Evolutionary conservation across 2,329 filamentous ascomycete genomes (phyloP), one percentile per base, ranked within the genome.

Genomic region (Coleophoma eucalyptorum): DNA sequence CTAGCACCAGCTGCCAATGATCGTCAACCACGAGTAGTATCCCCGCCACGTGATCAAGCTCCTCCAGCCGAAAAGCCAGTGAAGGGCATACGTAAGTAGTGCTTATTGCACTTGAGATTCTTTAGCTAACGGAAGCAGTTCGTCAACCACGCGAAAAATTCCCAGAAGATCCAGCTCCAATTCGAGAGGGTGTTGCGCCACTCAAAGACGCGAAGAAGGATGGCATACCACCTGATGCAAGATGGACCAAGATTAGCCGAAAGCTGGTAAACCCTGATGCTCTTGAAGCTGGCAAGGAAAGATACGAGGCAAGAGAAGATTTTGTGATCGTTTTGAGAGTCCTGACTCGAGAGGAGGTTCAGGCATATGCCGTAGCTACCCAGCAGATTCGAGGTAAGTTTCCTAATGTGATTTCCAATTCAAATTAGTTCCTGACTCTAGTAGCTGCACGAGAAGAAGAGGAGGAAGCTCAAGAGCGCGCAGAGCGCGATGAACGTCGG

Each of bases 181-280:
- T 93, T 31, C 81, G 91, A 15, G 91, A 96, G 65, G 92, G 91
- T 10, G 91, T 96, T 10, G 90, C 91, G 2, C 90, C 90, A 13
- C 82, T 94, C 64, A 96, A 95, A 69, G 89, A 94, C 63, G 84
- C 89, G 45, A 83, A 85, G 66, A 82, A 82, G 64, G 81, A 84
- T 53, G 86, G 88, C 37, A 88, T 89, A 33, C 87, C 87, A 0
- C 69, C 83, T 0, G 88, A 86, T 46, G 91, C 91, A 33, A 82
- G 90, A 43, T 96, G 91, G 91, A 96, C 91, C 48, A 95, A 93
- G 72, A 90, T 96, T 64, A 89, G 87, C 66, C 84, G 91, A 50
- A 83, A 85, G 57, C 79, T 95, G 49, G 91, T 96, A 63, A 96
- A 94, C 60, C 90, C 91, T 0, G 87, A 92, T 59, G 90, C 91